Conservation (phyloP, 1,284 basidiomycete genomes). For the Irpex lacteus region DNA sequence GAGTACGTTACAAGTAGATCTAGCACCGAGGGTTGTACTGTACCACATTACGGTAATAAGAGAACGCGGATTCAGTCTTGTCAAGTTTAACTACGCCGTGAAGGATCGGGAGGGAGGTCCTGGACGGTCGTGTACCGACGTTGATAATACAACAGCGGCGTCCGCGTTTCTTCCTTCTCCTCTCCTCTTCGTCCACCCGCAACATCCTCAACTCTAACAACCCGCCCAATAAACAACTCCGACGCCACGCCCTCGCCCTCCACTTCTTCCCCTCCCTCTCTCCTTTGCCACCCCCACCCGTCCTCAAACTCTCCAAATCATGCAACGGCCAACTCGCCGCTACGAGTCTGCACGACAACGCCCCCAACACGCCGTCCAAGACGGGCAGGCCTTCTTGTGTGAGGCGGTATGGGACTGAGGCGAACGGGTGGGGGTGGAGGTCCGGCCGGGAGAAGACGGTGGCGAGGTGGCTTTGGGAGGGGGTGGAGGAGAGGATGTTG, state of each 20-base stretch:
- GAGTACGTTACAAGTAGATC: no score
- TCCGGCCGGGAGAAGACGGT: conserved; percentile 63
- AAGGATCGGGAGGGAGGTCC: conserved; percentile 15
- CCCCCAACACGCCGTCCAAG: conserved; percentile 53
- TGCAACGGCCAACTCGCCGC: conserved; percentile 34
- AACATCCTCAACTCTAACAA: conserved; percentile 41
- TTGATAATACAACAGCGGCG: conserved; percentile 46
- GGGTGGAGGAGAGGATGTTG: conserved; percentile 67
- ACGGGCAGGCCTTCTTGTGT: conserved; percentile 56
- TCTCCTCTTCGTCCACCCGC: conserved; percentile 12
- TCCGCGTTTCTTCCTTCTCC: conserved; percentile 21
- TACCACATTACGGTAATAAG: no score
- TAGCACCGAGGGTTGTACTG: no score
- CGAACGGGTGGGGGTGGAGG: conserved; percentile 57
- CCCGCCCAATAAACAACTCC: conserved; percentile 49
- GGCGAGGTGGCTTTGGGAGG: conserved; percentile 53
- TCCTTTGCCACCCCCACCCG: conserved; percentile 27
- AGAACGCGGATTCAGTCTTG: no score
- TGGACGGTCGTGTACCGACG: conserved; percentile 40
- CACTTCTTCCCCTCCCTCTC: conserved; percentile 9
- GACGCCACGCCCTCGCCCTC: conserved; percentile 34
- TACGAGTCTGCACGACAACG: conserved; percentile 44
- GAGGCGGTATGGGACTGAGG: conserved; percentile 36
- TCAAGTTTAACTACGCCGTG: conserved; percentile 9
- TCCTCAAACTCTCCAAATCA: conserved; percentile 25